phyloP scores from a whole-genome alignment of 495 filamentous ascomycete species.

The Annulohypoxylon moriforme region DNA sequence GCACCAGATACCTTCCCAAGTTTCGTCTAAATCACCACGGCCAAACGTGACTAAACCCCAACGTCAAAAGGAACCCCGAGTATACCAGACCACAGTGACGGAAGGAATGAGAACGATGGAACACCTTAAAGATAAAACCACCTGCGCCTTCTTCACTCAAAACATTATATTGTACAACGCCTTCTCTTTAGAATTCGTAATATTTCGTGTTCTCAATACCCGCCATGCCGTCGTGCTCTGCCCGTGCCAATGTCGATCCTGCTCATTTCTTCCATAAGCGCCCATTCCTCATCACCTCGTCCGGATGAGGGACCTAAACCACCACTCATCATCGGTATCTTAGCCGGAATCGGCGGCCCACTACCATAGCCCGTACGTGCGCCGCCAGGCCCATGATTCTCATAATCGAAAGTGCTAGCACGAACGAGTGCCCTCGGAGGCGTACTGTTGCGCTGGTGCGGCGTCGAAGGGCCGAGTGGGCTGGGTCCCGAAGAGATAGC shows the following conservation, averaged over 20 bases:
- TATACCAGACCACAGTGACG: slow-evolving; percentile 16
- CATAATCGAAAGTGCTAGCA: slow-evolving; percentile 59
- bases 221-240: slow-evolving; percentile 48
- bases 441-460: slow-evolving; percentile 56
- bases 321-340: slow-evolving; percentile 71
- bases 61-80: neutral
- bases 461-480: slow-evolving; percentile 58
- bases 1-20: slow-evolving; percentile 1
- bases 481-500: slow-evolving; percentile 54
- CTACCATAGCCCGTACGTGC: slow-evolving; percentile 36
- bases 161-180: slow-evolving; percentile 40
- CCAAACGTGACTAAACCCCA: neutral
- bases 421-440: slow-evolving; percentile 54
- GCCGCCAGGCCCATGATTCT: slow-evolving; percentile 53
- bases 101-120: slow-evolving; percentile 9
- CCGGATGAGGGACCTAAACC: slow-evolving; percentile 49
- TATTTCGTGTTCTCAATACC: slow-evolving; percentile 44
- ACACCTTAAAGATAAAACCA: slow-evolving; percentile 12
- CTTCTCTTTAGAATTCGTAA: slow-evolving; percentile 28
- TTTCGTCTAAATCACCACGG: slow-evolving; percentile 24
- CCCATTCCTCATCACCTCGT: slow-evolving; percentile 62
- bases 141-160: slow-evolving; percentile 10
- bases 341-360: slow-evolving; percentile 78
- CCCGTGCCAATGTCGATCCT: slow-evolving; percentile 84
- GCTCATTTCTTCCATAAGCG: slow-evolving; percentile 82